Evolutionary conservation across 306 rosid species (phyloP), one percentile per base, ranked within the genome.

Genomic region (Phaseolus lunatus): DNA sequence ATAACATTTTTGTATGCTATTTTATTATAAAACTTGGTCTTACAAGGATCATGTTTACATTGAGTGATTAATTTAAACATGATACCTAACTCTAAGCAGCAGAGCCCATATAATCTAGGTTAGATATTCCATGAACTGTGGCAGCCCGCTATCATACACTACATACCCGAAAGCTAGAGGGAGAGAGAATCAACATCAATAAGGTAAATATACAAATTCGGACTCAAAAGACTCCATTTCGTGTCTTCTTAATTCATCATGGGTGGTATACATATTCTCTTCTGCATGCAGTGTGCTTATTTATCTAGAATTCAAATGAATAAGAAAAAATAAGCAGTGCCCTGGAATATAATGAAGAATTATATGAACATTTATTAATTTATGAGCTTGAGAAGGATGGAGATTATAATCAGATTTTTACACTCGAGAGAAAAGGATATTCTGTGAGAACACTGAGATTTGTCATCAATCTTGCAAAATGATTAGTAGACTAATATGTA

Each of bases 391-490:
- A 63, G 53, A 71, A 48, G 35, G 54, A 13, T 14, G 23, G 19
- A n/a, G 33, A 48, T 79, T 47, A 29, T 29, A 59, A 49, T 49
- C 8, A 7, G 16, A 48, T 71, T 35, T 70, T 24, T 31, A 68
- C 61, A 68, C n/a, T 23, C 19, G 4, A 31, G 5, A 14, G 70
- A 9, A 56, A n/a, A 10, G 43, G 37, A 41, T 31, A 33, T 52
- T n/a, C 5, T 14, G 39, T 67, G 67, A 26, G 31, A 69, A 35
- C 9, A 59, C 70, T 77, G 48, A 70, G 27, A 61, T 33, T 78
- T 22, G 5, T 35, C n/a, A 59, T 61, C 1, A 8, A 41, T 41
- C 1, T n/a, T 48, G 19, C 19, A 47, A 29, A 57, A 23, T 13
- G 7, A 7, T 35, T 64, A 18, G 18, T 24, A 37, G 3, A 26